Evolutionary conservation across 2,329 filamentous ascomycete genomes (phyloP).

Genomic region (Sclerotinia subarctica): DNA sequence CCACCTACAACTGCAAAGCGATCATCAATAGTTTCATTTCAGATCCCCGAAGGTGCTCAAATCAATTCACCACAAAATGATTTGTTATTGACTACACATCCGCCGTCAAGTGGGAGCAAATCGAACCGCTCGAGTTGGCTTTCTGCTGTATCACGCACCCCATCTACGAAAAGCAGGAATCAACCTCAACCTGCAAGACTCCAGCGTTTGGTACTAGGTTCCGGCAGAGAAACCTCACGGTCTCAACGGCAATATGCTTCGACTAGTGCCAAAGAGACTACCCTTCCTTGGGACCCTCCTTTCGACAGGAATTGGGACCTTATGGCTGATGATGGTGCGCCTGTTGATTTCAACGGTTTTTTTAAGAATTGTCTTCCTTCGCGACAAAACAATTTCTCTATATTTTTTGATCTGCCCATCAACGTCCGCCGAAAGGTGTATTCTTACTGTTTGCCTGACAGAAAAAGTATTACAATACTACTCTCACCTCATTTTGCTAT

Average conservation of each 20-base stretch:
- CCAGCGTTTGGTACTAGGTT: neutral
- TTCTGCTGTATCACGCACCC: conserved; percentile 5
- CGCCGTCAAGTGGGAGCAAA: conserved; percentile 5
- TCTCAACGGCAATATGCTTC: neutral
- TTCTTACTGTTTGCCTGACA: conserved; percentile 28
- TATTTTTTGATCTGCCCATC: conserved; percentile 27
- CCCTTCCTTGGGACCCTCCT: conserved; percentile 10
- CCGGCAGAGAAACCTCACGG: neutral
- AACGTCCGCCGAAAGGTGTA: conserved; percentile 33
- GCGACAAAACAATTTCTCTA: neutral
- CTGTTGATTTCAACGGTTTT: neutral
- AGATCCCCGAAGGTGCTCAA: neutral
- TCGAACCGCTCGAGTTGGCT: conserved; percentile 9
- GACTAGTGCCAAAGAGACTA: neutral
- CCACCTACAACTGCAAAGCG: neutral
- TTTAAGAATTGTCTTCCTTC: conserved; percentile 12
- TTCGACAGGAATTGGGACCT: conserved; percentile 26
- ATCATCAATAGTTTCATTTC: conserved; percentile 14
- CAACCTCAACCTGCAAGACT: neutral
- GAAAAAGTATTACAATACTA: conserved; percentile 28
- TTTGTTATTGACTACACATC: neutral
- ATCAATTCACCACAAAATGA: neutral
- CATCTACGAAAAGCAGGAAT: conserved; percentile 9
- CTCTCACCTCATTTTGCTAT: conserved; percentile 32
- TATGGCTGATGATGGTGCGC: conserved; percentile 12